Percentiles rank a stretch among this genome's conserved stretches.
phyloP scores from a whole-genome alignment of 2,329 filamentous ascomycete species.

The Fusarium sp. region DNA sequence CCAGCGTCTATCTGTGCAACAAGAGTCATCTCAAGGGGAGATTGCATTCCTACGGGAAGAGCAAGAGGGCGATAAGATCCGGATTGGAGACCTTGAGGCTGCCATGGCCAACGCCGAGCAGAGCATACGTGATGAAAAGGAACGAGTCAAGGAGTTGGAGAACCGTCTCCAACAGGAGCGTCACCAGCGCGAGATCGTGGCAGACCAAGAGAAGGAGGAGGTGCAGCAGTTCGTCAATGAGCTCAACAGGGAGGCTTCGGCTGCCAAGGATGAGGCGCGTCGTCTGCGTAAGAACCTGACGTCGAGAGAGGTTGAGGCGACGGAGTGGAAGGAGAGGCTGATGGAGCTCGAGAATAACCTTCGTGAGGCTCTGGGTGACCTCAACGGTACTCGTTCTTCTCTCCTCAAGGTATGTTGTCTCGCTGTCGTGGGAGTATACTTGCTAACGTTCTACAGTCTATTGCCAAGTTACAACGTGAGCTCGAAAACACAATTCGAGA shows the following conservation, averaged over 20 bases:
- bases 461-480: constrained; percentile 88
- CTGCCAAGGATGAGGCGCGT: constrained; percentile 87
- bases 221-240: constrained; percentile 94
- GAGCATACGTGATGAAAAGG: constrained; percentile 85
- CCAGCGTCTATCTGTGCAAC: constrained; percentile 87
- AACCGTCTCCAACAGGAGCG: constrained; percentile 83
- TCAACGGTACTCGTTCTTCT: constrained; percentile 86
- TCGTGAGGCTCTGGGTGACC: constrained; percentile 86
- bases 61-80: constrained; percentile 97
- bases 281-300: constrained; percentile 85
- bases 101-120: constrained; percentile 84
- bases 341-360: constrained; percentile 92
- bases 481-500: constrained; percentile 87
- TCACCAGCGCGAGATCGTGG: constrained; percentile 87
- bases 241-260: constrained; percentile 85
- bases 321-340: constrained; percentile 90
- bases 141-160: constrained; percentile 78
- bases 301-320: constrained; percentile 87
- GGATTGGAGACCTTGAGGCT: constrained; percentile 93
- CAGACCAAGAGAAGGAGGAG: constrained; percentile 91
- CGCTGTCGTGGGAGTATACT: neutral
- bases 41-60: constrained; percentile 96
- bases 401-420: constrained; percentile 76
- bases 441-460: constrained; percentile 67
- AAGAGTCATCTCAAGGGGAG: constrained; percentile 92